Evolutionary conservation across 1,284 basidiomycete genomes (phyloP).

Genomic region (Cystobasidium slooffiae): DNA sequence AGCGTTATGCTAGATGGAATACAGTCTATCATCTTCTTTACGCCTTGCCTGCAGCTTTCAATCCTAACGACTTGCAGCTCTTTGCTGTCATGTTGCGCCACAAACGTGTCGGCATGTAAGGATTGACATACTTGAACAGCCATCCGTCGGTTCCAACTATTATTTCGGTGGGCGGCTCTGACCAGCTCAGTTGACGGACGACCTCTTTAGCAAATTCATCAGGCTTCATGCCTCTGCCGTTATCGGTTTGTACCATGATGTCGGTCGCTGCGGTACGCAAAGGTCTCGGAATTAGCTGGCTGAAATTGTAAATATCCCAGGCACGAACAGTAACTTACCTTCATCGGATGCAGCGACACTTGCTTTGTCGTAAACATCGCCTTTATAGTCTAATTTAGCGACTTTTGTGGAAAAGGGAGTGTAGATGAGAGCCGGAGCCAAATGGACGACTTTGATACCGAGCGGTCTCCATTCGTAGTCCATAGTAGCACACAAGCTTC

Average conservation of each 20-base stretch:
- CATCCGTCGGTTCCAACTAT: constrained; percentile 33
- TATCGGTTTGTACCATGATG: constrained; percentile 36
- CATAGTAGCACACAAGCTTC: constrained; percentile 27
- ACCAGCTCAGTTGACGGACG: constrained; percentile 10
- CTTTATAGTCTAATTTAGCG: constrained; percentile 27
- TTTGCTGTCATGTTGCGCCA: constrained; percentile 29
- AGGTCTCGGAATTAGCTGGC: not conserved
- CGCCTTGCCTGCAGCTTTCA: constrained; percentile 9
- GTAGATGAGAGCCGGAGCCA: constrained; percentile 31
- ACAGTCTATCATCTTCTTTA: not conserved
- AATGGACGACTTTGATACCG: constrained; percentile 30
- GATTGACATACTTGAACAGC: constrained; percentile 35
- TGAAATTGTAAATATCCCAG: not conserved
- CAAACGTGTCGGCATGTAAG: constrained; percentile 34
- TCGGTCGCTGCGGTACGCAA: constrained; percentile 12
- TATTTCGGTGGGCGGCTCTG: constrained; percentile 32
- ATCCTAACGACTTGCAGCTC: constrained; percentile 12
- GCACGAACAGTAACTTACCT: constrained; percentile 1
- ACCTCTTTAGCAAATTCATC: constrained; percentile 28
- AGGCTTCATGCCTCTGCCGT: constrained; percentile 40
- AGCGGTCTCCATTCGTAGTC: constrained; percentile 38
- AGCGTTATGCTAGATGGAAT: not conserved
- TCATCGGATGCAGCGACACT: constrained; percentile 23
- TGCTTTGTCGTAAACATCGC: constrained; percentile 33
- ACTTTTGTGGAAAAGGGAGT: constrained; percentile 35